phyloP scores from a whole-genome alignment of 2,329 filamentous ascomycete species.

The Didymella arachidicola region DNA sequence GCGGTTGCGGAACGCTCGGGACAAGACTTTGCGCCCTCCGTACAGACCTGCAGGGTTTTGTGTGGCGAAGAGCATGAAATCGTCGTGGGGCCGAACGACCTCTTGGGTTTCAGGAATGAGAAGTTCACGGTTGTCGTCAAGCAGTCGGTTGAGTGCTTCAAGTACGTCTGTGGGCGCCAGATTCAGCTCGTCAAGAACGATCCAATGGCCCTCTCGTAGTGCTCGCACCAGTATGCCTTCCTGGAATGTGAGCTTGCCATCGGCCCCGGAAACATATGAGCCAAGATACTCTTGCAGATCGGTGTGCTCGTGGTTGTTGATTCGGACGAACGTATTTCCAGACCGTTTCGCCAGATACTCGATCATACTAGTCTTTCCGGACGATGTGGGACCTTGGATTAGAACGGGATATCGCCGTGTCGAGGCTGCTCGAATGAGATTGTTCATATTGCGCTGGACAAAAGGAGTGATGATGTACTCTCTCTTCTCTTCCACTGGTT shows the following conservation, averaged over 20 bases:
- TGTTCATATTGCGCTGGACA: conserved; percentile 92
- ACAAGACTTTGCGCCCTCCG: conserved; percentile 90
- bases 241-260: conserved; percentile 88
- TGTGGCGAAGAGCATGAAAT: conserved; percentile 98
- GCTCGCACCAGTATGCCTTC: conserved; percentile 94
- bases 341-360: conserved; percentile 97
- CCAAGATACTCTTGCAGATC: conserved; percentile 98
- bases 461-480: conserved; percentile 98
- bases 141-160: conserved; percentile 90
- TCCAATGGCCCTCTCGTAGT: conserved; percentile 93
- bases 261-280: conserved; percentile 85
- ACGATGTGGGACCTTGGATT: conserved; percentile 95
- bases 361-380: conserved; percentile 99
- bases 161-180: conserved; percentile 95
- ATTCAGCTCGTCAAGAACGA: conserved; percentile 97
- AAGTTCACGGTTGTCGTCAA: conserved; percentile 96
- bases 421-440: conserved; percentile 90
- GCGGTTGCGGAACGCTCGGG: conserved; percentile 92
- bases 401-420: conserved; percentile 92
- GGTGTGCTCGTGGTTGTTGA: conserved; percentile 99
- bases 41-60: conserved; percentile 97
- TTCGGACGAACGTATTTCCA: conserved; percentile 95
- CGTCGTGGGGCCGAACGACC: conserved; percentile 86
- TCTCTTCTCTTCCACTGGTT: conserved; percentile 71
- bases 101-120: conserved; percentile 97